Conservation (phyloP, 805 yeast species). For the Debaryomyces hansenii region DNA sequence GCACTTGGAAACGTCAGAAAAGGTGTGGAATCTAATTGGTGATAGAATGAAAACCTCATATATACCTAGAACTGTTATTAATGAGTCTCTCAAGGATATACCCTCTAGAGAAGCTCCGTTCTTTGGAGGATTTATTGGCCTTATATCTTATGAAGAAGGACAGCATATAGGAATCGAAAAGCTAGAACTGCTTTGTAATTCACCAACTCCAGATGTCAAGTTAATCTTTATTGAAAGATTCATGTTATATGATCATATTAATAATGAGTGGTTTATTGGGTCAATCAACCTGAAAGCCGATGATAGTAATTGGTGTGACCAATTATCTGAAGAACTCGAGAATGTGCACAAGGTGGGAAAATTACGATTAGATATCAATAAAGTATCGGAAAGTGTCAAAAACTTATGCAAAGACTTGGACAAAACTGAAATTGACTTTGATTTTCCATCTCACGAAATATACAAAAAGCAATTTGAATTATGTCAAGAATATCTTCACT, state of each 20-base stretch:
- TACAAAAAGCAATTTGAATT: constrained; percentile 57
- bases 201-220: constrained; percentile 67
- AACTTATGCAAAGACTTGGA: constrained; percentile 21
- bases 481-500: constrained; percentile 66
- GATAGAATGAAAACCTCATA: constrained; percentile 42
- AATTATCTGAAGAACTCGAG: constrained; percentile 11
- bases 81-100: constrained; percentile 12
- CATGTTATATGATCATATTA: constrained; percentile 52
- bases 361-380: constrained; percentile 13
- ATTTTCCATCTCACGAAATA: constrained; percentile 50
- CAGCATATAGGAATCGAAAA: constrained; percentile 37
- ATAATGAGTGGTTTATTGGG: constrained; percentile 48
- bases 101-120: constrained; percentile 59
- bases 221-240: constrained; percentile 69
- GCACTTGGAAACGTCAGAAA: constrained; percentile 9
- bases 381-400: constrained; percentile 24
- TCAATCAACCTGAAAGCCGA: constrained; percentile 41
- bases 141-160: constrained; percentile 87
- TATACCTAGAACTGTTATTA: constrained; percentile 29
- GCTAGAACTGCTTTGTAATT: constrained; percentile 33
- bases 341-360: constrained; percentile 5
- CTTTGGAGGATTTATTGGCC: constrained; percentile 88
- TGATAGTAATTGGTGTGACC: constrained; percentile 40
- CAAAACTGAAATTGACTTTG: constrained; percentile 30
- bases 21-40: constrained; percentile 58